Evolutionary conservation across 176 grass and related monocot genomes (phyloP).

Genomic region (Rhynchospora pubera): DNA sequence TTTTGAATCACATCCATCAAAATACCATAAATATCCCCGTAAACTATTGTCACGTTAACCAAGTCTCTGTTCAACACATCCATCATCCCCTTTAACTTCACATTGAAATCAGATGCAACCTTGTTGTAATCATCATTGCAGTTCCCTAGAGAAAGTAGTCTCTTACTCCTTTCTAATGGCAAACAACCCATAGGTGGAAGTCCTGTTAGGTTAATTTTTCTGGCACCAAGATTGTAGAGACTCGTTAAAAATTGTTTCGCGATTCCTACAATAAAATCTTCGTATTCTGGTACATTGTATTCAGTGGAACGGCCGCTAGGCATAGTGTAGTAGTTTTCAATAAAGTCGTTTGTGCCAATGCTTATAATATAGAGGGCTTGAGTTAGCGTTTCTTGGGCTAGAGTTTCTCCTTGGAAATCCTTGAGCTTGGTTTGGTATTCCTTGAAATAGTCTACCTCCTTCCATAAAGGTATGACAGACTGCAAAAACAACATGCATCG

Average conservation of each 20-base stretch:
- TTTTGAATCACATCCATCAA: constrained; percentile 22
- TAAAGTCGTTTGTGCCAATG: constrained; percentile 29
- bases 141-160: constrained; percentile 11
- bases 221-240: constrained; percentile 48
- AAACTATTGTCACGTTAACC: constrained; percentile 22
- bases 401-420: constrained; percentile 17
- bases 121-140: constrained; percentile 58
- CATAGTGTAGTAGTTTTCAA: constrained; percentile 16
- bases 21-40: constrained; percentile 30
- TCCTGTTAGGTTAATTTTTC: constrained; percentile 45
- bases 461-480: constrained; percentile 29
- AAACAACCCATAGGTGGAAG: constrained; percentile 76
- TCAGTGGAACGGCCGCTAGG: constrained; percentile 4
- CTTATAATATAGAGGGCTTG: constrained; percentile 23
- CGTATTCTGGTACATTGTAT: constrained; percentile 27
- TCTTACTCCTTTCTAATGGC: constrained; percentile 45
- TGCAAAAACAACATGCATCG: not conserved
- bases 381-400: not conserved
- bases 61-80: constrained; percentile 28
- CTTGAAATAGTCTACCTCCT: constrained; percentile 31
- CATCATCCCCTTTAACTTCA: constrained; percentile 24
- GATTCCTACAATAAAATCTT: constrained; percentile 20
- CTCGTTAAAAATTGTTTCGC: constrained; percentile 37
- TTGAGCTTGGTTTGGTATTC: constrained; percentile 31
- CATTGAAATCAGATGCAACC: constrained; percentile 35